These are phyloP conservation scores for Colletotrichum eremochloae DNA, from an alignment of 2,329 filamentous ascomycete species.

Conservation along the genomic window DNA sequence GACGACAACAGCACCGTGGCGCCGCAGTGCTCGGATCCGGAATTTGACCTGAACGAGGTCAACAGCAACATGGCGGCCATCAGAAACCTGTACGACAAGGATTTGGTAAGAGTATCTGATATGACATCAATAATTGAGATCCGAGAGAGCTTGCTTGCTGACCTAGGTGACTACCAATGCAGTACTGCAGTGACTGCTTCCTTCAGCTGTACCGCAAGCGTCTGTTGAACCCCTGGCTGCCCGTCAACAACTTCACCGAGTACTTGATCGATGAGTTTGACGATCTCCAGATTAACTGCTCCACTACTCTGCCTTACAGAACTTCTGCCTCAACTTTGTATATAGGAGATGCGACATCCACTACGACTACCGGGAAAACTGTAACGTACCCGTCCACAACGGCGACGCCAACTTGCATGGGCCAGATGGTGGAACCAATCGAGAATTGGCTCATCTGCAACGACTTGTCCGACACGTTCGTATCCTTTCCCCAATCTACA, in stretches of 20 bases:
- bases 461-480: background rate
- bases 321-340: background rate
- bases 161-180: too few relatives aligned
- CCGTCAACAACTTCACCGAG: background rate
- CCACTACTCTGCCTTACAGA: background rate
- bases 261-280: conserved; percentile 2
- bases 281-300: background rate
- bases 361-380: background rate
- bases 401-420: background rate
- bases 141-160: too few relatives aligned
- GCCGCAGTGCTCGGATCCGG: conserved; percentile 8
- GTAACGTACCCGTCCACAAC: background rate
- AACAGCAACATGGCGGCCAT: background rate
- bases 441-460: background rate
- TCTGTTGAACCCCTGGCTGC: background rate
- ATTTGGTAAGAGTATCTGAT: conserved; percentile 6
- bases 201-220: background rate
- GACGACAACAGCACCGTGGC: conserved; percentile 6
- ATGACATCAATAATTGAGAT: background rate
- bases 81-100: conserved; percentile 3
- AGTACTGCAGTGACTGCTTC: conserved; percentile 19
- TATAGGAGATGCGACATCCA: background rate
- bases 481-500: background rate
- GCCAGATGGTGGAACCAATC: background rate
- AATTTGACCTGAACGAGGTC: background rate